Conservation (phyloP, 352 stramenopile species). For the Phytophthora pinifolia region DNA sequence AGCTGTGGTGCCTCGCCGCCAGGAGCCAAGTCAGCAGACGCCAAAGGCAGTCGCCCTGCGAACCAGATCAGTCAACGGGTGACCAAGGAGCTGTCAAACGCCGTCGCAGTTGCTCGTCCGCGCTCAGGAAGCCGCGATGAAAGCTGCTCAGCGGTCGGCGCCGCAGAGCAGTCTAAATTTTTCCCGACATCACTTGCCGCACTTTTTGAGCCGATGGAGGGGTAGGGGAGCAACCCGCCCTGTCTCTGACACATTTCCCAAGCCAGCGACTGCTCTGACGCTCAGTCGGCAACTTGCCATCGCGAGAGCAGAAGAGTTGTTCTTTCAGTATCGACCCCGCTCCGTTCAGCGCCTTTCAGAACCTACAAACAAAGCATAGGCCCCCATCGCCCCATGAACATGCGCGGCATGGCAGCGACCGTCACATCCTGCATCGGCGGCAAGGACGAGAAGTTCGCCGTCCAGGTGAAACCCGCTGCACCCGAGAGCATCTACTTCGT, state of each 20-base stretch:
- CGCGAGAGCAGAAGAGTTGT: too few relatives aligned
- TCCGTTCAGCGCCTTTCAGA: too few relatives aligned
- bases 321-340: too few relatives aligned
- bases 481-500: constrained; percentile 63
- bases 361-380: constrained; percentile 2
- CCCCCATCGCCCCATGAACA: constrained; percentile 27
- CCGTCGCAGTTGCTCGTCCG: neutral
- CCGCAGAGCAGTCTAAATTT: too few relatives aligned
- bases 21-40: constrained; percentile 10
- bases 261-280: too few relatives aligned
- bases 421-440: constrained; percentile 83
- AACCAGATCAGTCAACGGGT: constrained; percentile 1
- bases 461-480: constrained; percentile 50
- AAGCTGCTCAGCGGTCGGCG: too few relatives aligned
- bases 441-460: constrained; percentile 77
- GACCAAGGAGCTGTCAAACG: neutral
- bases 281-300: too few relatives aligned
- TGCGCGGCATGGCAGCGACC: constrained; percentile 65
- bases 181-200: neutral
- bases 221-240: too few relatives aligned
- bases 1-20: constrained; percentile 17
- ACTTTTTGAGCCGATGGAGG: too few relatives aligned
- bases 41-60: neutral
- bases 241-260: too few relatives aligned
- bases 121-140: constrained; percentile 15